Conservation (phyloP, 2,329 filamentous ascomycete genomes). For the Beauveria brongniartii region DNA sequence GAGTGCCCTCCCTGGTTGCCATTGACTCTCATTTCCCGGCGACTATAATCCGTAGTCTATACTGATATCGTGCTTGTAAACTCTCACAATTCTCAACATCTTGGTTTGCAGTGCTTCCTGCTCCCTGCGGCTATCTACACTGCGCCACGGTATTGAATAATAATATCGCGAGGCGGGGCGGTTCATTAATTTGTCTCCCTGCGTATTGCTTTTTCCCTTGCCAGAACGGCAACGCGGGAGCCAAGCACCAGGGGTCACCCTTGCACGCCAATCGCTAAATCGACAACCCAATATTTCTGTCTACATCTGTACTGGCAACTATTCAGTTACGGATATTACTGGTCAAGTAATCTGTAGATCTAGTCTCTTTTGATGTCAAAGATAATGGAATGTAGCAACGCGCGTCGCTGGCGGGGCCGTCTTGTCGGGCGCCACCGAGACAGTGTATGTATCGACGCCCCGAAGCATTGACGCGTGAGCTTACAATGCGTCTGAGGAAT, state of each 20-base stretch:
- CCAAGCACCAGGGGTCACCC: neutral
- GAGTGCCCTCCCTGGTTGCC: neutral
- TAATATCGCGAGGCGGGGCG: neutral
- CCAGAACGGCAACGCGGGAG: no score
- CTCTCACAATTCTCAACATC: no score
- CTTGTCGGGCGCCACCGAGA: neutral
- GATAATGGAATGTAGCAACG: neutral
- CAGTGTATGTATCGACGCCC: neutral
- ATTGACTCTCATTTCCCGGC: neutral
- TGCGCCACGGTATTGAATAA: neutral
- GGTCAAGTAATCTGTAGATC: no score
- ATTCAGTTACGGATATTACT: neutral
- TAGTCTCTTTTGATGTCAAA: neutral
- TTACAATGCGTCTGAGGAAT: conserved; percentile 1
- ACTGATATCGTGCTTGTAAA: neutral
- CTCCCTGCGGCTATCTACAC: neutral
- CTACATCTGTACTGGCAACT: no score
- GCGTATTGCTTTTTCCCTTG: neutral
- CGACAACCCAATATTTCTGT: neutral
- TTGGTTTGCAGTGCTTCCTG: neutral
- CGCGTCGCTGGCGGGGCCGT: neutral
- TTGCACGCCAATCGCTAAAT: neutral
- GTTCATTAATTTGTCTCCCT: neutral
- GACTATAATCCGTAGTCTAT: neutral
- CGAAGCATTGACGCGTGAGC: conserved; percentile 4